Evolutionary conservation across 1,139 yeast genomes (phyloP), one percentile per base, ranked within the genome.

Genomic region (Pichiaceae sp.): DNA sequence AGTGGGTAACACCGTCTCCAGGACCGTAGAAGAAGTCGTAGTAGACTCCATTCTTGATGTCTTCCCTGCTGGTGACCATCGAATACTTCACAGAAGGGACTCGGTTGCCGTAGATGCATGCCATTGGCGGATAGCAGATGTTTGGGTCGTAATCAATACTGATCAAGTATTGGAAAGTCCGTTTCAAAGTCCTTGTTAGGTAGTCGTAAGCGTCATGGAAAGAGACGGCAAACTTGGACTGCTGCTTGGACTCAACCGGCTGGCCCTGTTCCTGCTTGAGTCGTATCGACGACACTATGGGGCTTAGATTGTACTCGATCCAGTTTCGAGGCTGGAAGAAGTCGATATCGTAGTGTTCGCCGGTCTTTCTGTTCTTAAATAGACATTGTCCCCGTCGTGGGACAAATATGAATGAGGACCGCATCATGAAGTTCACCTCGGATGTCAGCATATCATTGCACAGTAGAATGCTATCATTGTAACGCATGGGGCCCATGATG

Each of bases 1-100:
- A 85, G 57, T 84, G 86, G 1, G 86, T 83, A 14, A 87, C 96
- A 25, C 96, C 96, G 53, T 87, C 96, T 6, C 96, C 96, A 8
- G 87, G 87, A 0, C 95, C 95, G 54, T 84, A 86, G 48, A 71
- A 74, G 48, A 85, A 80, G 47, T 83, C 79, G 45, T 72, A 76
- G 57, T 83, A 87, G 44, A 75, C 72, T 5, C 95, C 95, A 27
- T 70, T 69, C 44, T 64, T 68, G 40, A 87, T 78, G 35, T 76
- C 91, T 20, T 76, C 71, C n/a, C 54, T 52, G 2, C 76, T 70
- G 28, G 64, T 57, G 1, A 86, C 93, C 36, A 75, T 60, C 2
- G 85, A 79, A 2, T 89, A 94, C 38, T 93, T 69, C 1, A 85
- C 87, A 0, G 95, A 83, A 0, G 96, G 96, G 1, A 85, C 82